Base-by-base conservation (phyloP, 139 green algal genomes). In the Chlorella vulgaris region DNA sequence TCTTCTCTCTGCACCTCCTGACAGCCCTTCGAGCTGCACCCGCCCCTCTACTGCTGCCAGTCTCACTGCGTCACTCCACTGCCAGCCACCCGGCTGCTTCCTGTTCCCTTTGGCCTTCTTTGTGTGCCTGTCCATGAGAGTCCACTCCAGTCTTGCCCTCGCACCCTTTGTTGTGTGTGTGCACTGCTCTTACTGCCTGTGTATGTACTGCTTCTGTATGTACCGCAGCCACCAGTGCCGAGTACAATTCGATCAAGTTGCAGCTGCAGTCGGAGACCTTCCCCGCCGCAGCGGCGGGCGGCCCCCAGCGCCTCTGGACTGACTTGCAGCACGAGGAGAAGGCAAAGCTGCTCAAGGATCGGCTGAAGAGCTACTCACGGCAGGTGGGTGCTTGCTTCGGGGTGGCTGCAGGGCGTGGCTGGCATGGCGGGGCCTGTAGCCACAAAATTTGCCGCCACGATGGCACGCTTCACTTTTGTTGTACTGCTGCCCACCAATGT, bases 281-380 rank as follows among this genome's bases (percentile, higher is more conserved):
- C 61, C 76, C 85, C 1, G 24, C 73, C 1, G 88, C 91, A 42
- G 84, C 90, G 74, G 73, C 84, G 31, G 83, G 81, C 36, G 86
- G 80, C 7, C 65, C 66, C 1, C 67, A 69, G 24, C 78, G 88
- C 38, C 76, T 76, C 31, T 90, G 82, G 78, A 39, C 28, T 31
- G 88, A 95, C 39, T 83, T 97, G 63, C 51, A 53, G 13, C 66
- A 78, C 35, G 92, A 96, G 26, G 86, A 96, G 78, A 86, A 89
- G 78, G 67, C 35, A 65, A 92, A 91, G 83, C 76, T 92, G 76
- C 88, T 98, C 26, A 98, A 97, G 89, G 92, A 95, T 31, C 89
- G 96, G 35, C 89, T 99, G 29, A 99, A 98, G 76, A 93, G 91
- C 80, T 99, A 99, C 88, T 94, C 85, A 63, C 96, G 98, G 76